Evolutionary conservation across 768 basidiomycete genomes (phyloP), one percentile per base, ranked within the genome.

Genomic region (Mycena belliarum): DNA sequence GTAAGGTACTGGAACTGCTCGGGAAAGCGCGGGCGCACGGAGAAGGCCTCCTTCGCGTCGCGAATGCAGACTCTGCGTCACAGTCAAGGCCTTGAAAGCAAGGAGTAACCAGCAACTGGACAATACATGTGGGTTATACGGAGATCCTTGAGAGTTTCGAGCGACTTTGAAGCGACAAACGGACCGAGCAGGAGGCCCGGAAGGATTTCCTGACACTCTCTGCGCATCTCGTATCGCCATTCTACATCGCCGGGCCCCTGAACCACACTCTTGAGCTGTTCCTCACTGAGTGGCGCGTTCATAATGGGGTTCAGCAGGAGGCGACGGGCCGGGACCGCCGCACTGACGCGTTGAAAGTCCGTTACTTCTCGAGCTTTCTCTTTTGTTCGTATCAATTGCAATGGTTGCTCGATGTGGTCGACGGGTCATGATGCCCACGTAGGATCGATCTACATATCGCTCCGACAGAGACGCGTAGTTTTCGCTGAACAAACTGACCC

Each of bases 181-280:
- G 94, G 93, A 0, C 94, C 94, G 7, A 97, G 83, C 25, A 85
- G 77, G 35, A 97, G 84, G 18, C 85, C 85, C 24, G 91, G 88
- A 0, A 92, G 77, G 62, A 96, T 95, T 71, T 95, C 90, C 74
- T 97, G 94, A 65, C 92, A 93, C 66, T 95, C 89, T n/a, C 94
- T 79, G 28, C 94, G 82, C 95, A 97, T 95, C 73, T 96, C 94
- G 67, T 97, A 97, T 66, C 83, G 84, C 91, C 92, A 93, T 70
- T 94, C 91, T 24, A 91, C 81, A 61, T 93, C 91, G 29, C 84
- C 81, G 4, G 91, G 88, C 1, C 91, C 91, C 68, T 91, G 86
- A 20, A 93, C 84, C 63, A 48, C 63, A 56, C 32, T 58, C 52
- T 48, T 50, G 38, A 62, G 55, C 37, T 63, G 53, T 29, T 63